These are phyloP conservation scores for Capsicum pubescens DNA, from an alignment of 257 asterid genomes.

Conservation along the genomic window DNA sequence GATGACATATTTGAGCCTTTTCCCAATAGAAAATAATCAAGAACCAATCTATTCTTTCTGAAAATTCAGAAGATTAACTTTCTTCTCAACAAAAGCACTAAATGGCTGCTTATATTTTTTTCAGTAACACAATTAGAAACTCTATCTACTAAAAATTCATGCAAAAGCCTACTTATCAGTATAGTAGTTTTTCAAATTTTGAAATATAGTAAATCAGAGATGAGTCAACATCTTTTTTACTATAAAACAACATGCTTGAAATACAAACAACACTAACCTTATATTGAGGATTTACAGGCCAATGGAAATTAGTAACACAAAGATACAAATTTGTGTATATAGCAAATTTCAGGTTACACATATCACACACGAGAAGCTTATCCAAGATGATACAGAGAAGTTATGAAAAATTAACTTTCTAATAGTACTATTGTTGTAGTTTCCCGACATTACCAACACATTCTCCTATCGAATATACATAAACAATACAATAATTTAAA, in stretches of 20 bases:
- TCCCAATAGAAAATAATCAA: no score
- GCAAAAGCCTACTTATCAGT: not conserved
- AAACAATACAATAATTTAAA: conserved; percentile 30
- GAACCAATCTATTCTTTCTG: no score
- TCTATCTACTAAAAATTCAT: no score
- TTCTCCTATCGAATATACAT: conserved; percentile 26
- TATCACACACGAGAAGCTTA: not conserved
- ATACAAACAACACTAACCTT: not conserved
- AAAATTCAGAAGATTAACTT: no score
- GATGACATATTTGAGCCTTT: no score
- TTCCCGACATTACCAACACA: not conserved
- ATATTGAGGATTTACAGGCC: not conserved
- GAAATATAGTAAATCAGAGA: not conserved
- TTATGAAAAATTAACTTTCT: not conserved
- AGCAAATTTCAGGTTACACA: not conserved
- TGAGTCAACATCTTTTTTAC: not conserved
- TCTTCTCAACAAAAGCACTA: no score
- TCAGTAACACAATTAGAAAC: no score
- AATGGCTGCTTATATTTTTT: no score
- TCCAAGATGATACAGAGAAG: not conserved
- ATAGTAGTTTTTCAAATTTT: no score
- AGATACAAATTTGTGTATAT: conserved; percentile 1
- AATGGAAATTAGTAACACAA: not conserved
- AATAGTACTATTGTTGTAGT: not conserved
- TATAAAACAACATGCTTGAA: not conserved